These are phyloP conservation scores for Auriscalpium microsporum DNA, from an alignment of 768 basidiomycete genomes.

Conservation along the genomic window DNA sequence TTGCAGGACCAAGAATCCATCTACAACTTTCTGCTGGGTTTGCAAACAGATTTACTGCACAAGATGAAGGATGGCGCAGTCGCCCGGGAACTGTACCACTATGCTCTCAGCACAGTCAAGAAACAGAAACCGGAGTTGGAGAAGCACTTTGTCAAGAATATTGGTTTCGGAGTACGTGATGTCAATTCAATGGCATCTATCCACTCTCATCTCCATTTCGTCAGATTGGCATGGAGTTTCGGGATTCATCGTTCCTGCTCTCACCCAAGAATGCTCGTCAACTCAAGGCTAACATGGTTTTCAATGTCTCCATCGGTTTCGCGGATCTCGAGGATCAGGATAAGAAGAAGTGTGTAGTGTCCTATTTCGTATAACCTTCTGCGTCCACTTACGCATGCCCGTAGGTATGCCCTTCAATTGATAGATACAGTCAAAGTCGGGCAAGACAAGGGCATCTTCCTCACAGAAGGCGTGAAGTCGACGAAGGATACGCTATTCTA, in stretches of 20 bases:
- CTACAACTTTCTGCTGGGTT: slow-evolving; percentile 66
- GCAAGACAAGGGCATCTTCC: slow-evolving; percentile 49
- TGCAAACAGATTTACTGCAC: slow-evolving; percentile 69
- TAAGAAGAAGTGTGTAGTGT: slow-evolving; percentile 55
- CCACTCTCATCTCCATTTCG: background rate
- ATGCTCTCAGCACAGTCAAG: slow-evolving; percentile 59
- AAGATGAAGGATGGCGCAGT: slow-evolving; percentile 73
- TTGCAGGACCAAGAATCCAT: slow-evolving; percentile 84
- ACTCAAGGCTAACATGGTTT: slow-evolving; percentile 73
- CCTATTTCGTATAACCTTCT: background rate
- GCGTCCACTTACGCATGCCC: background rate
- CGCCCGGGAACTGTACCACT: slow-evolving; percentile 76
- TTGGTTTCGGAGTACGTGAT: slow-evolving; percentile 76
- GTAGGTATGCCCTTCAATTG: slow-evolving; percentile 80
- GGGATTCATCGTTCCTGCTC: slow-evolving; percentile 78
- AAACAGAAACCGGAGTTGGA: slow-evolving; percentile 78
- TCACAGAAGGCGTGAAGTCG: slow-evolving; percentile 81
- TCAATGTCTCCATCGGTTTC: slow-evolving; percentile 82
- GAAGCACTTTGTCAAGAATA: slow-evolving; percentile 76
- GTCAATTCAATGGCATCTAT: background rate
- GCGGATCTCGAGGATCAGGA: slow-evolving; percentile 68
- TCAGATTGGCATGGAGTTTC: slow-evolving; percentile 93
- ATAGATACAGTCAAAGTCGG: slow-evolving; percentile 83
- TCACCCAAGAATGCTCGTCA: slow-evolving; percentile 69
- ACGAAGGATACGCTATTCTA: slow-evolving; percentile 87